Evolutionary conservation across 371 early-diverging fungal genomes (phyloP), one percentile per base, ranked within the genome.

Genomic region (Rhizopus stolonifer): DNA sequence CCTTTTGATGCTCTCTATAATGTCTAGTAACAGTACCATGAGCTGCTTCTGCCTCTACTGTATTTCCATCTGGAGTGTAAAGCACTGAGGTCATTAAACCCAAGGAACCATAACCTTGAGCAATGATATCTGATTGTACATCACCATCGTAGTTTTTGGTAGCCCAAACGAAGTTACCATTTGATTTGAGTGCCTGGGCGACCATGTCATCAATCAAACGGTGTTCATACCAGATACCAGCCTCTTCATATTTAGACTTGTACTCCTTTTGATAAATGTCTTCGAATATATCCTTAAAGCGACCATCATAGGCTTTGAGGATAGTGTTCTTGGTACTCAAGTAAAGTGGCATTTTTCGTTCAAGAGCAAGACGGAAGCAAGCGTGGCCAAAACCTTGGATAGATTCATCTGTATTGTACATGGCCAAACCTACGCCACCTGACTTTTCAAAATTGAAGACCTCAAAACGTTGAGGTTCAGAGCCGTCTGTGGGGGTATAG

Each of bases 131-230:
- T 22, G 95, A 94, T 70, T 95, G 91, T 39, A 93, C 91, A 70
- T 93, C 91, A 65, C 95, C 96, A 63, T 95, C 94, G 67, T 94
- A 95, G 85, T 97, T 97, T 83, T 95, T 95, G 74, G 83, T 82
- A 8, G 98, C 97, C 90, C 96, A 94, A 26, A 98, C 88, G 61
- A 95, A 95, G 54, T 93, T 93, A 54, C 98, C 98, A 42, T 83
- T 77, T 36, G 94, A 93, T 80, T 98, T 98, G 69, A 98, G 77
- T 36, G 88, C 91, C 71, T 96, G 95, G 38, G 98, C 98, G 58
- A 98, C 97, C 95, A 96, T 95, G 67, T 98, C 98, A 69, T 98
- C 98, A 61, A 98, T 96, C 51, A 98, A 79, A 49, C 93, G 88
- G 77, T 97, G 98, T 74, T 97, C 98, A 63, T 97, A 97, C 93